Percentiles rank a stretch among this genome's conserved stretches.
phyloP scores from a whole-genome alignment of 306 rosid species.

The Corylus americana region DNA sequence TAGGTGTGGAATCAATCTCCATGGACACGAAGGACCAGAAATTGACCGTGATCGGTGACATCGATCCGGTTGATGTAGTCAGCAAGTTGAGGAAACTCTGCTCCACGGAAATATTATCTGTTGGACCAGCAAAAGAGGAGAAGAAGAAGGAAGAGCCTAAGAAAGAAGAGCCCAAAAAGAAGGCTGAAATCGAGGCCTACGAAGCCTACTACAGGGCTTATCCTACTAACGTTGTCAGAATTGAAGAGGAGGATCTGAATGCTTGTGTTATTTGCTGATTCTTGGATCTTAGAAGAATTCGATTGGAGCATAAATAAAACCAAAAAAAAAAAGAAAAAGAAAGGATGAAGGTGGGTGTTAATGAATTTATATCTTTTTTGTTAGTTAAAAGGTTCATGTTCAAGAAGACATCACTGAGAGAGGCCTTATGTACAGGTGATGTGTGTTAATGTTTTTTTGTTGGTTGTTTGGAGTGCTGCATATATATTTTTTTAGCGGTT shows the following conservation, averaged over 20 bases:
- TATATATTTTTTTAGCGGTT: not conserved
- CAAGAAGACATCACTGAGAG: not conserved
- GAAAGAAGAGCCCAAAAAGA: slow-evolving; percentile 22
- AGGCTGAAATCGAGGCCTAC: too few relatives aligned
- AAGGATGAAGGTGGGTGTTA: accelerated
- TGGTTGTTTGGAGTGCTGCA: not conserved
- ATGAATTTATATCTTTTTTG: not conserved
- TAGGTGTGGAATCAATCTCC: slow-evolving; percentile 74
- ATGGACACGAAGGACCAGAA: slow-evolving; percentile 70
- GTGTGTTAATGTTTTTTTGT: not conserved
- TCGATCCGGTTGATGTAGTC: slow-evolving; percentile 58
- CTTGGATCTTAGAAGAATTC: not conserved
- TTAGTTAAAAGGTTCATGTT: not conserved
- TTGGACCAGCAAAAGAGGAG: slow-evolving; percentile 64
- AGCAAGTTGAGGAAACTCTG: slow-evolving; percentile 62
- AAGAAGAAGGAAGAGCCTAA: too few relatives aligned
- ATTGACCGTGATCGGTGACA: slow-evolving; percentile 62
- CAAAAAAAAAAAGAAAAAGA: not conserved
- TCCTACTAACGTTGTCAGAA: too few relatives aligned
- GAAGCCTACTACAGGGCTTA: too few relatives aligned
- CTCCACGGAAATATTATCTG: slow-evolving; percentile 54
- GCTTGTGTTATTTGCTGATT: slow-evolving; percentile 66
- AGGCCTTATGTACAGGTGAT: not conserved
- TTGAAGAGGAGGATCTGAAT: slow-evolving; percentile 63
- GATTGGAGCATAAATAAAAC: slow-evolving; percentile 7